phyloP scores from a whole-genome alignment of 495 filamentous ascomycete genomes.

The Penicillium nucicola region DNA sequence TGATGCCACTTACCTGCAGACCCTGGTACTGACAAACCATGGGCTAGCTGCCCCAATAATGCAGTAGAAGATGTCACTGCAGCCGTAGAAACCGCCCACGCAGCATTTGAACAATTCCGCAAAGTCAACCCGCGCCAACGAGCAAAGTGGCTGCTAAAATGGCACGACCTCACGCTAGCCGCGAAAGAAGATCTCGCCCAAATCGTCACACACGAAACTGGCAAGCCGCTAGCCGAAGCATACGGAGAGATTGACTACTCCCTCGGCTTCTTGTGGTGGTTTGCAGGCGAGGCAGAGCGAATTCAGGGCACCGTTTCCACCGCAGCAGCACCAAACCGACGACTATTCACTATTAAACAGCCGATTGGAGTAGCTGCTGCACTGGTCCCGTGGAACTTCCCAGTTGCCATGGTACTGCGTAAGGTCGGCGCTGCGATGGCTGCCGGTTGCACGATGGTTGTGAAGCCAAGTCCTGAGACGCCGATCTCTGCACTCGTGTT shows the following conservation, averaged over 20 bases:
- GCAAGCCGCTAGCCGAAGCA: slow-evolving; percentile 60
- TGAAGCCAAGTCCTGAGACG: slow-evolving; percentile 61
- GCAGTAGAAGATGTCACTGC: slow-evolving; percentile 57
- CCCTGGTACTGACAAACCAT: slow-evolving; percentile 61
- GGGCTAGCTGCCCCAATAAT: slow-evolving; percentile 62
- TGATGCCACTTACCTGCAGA: slow-evolving; percentile 38
- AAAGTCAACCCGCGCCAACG: slow-evolving; percentile 58
- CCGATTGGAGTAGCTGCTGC: slow-evolving; percentile 63
- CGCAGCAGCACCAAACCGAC: slow-evolving; percentile 54
- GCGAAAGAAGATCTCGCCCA: slow-evolving; percentile 54
- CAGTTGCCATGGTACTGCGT: slow-evolving; percentile 62
- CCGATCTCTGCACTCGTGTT: slow-evolving; percentile 52
- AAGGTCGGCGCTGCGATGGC: slow-evolving; percentile 69
- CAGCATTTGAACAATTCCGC: slow-evolving; percentile 59
- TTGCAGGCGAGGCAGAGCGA: slow-evolving; percentile 67
- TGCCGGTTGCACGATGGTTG: slow-evolving; percentile 67
- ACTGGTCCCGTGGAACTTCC: slow-evolving; percentile 66
- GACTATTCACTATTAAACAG: slow-evolving; percentile 69
- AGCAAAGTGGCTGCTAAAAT: slow-evolving; percentile 61
- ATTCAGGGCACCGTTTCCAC: slow-evolving; percentile 58
- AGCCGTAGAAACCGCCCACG: slow-evolving; percentile 56
- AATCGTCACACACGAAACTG: slow-evolving; percentile 61
- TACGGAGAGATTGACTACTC: slow-evolving; percentile 60
- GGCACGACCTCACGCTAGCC: slow-evolving; percentile 50
- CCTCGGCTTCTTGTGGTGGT: slow-evolving; percentile 61